Evolutionary conservation across 306 rosid genomes (phyloP).

Genomic region (Mimosa bimucronata): DNA sequence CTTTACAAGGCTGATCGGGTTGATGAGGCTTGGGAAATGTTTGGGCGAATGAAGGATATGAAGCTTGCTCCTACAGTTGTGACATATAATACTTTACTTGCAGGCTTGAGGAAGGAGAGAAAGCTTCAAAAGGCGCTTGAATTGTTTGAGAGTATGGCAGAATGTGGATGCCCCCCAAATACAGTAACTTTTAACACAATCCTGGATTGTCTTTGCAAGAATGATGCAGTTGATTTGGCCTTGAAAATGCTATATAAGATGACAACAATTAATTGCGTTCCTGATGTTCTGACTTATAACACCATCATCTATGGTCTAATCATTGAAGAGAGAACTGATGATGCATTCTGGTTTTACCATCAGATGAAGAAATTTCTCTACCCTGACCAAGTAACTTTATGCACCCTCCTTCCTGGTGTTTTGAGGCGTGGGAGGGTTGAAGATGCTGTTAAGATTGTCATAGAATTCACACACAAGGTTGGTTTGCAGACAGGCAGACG

Average conservation of each 20-base stretch:
- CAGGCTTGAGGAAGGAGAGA: constrained; percentile 86
- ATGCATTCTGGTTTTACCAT: constrained; percentile 94
- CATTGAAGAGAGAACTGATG: constrained; percentile 59
- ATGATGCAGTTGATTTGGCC: constrained; percentile 75
- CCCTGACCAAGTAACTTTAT: constrained; percentile 86
- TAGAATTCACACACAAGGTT: constrained; percentile 55
- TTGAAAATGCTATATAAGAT: constrained; percentile 70
- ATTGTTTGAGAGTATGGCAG: constrained; percentile 72
- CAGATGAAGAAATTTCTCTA: constrained; percentile 86
- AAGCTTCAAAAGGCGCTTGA: constrained; percentile 59
- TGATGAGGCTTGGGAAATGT: constrained; percentile 90
- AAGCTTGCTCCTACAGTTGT: constrained; percentile 86
- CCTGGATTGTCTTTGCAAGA: constrained; percentile 89
- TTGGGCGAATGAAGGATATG: constrained; percentile 79
- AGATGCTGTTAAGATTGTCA: constrained; percentile 67
- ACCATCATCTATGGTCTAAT: constrained; percentile 78
- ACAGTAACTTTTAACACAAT: constrained; percentile 78
- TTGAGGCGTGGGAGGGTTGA: constrained; percentile 60
- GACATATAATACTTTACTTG: constrained; percentile 86
- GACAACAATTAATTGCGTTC: constrained; percentile 71
- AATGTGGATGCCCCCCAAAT: constrained; percentile 81
- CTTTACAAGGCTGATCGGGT: constrained; percentile 89
- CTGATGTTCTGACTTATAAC: constrained; percentile 90
- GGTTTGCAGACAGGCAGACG: constrained; percentile 48
- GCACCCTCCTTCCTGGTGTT: constrained; percentile 84